Conservation (phyloP, 148 eudicot genomes). For the Rhododendron ferrugineum region DNA sequence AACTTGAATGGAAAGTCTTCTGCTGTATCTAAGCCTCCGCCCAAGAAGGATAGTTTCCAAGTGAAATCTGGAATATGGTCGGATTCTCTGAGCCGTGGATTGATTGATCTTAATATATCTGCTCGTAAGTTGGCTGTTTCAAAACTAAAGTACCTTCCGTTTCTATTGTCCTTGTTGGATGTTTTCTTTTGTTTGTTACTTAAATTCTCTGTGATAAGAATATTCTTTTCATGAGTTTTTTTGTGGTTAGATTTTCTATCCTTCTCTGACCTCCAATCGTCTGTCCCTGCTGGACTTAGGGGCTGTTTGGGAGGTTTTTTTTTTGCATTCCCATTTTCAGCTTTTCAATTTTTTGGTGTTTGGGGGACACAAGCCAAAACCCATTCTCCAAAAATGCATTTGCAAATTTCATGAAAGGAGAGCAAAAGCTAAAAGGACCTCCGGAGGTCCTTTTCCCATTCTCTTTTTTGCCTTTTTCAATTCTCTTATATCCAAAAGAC, state of each 20-base stretch:
- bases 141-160: neutral
- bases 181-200: neutral
- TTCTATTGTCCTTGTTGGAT: neutral
- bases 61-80: constrained; percentile 99
- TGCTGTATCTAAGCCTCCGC: constrained; percentile 39
- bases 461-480: no score
- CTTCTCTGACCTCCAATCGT: neutral
- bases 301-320: no score
- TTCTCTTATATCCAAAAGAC: no score
- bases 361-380: no score
- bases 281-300: neutral
- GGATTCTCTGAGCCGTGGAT: constrained; percentile 91
- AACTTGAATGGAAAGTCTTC: constrained; percentile 35
- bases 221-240: neutral
- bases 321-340: no score
- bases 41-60: constrained; percentile 56
- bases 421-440: no score
- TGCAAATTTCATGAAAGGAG: no score
- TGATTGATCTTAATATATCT: constrained; percentile 94
- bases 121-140: constrained; percentile 63
- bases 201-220: neutral
- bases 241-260: neutral
- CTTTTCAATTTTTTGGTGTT: no score
- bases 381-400: no score
- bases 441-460: no score